Evolutionary conservation across 169 alveolate species (phyloP), one percentile per base, ranked within the genome.

Genomic region (Toxoplasma gondii): DNA sequence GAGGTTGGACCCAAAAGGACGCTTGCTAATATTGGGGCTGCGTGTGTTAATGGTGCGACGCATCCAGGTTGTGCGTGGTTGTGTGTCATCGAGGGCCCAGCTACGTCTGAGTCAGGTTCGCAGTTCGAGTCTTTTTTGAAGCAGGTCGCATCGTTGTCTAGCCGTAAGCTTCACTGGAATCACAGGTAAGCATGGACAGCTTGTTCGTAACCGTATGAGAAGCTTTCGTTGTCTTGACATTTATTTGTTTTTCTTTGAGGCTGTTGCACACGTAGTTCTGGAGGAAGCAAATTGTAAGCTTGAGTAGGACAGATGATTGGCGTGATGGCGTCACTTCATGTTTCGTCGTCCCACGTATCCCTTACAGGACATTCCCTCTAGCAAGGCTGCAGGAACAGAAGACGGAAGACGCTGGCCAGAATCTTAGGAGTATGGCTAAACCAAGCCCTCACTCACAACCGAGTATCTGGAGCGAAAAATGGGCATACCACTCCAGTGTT

Each of bases 1-100:
- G 96, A 94, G 91, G 45, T 94, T n/a, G 96, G 96, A n/a, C 96
- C 96, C 27, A 74, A 91, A 88, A 31, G 83, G 70, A 83, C 93
- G 34, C 94, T 94, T 0, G 82, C 81, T 0, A 43, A 45, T 43
- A 74, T 94, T 64, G 96, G 83, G 53, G 41, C 39, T 4, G 58
- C 67, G 67, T 82, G 90, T 44, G 69, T 36, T 24, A 29, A 22
- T 49, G 31, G 39, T 0, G n/a, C n/a, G 9, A 29, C 31, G 38
- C 38, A 19, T 22, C 69, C 84, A 7, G 31, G 9, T 0, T 38
- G 29, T 9, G 31, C 27, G 49, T 74, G 41, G 41, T 17, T n/a
- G 41, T n/a, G 84, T 74, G 84, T 22, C 41, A n/a, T 27, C 45
- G 84, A 74, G n/a, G 84, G 34, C 9, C 34, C 45, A 16, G 17